Percentiles rank a stretch among this genome's conserved stretches.
Conservation (phyloP, 1,284 basidiomycete genomes). For the Phellinidium pouzarii region DNA sequence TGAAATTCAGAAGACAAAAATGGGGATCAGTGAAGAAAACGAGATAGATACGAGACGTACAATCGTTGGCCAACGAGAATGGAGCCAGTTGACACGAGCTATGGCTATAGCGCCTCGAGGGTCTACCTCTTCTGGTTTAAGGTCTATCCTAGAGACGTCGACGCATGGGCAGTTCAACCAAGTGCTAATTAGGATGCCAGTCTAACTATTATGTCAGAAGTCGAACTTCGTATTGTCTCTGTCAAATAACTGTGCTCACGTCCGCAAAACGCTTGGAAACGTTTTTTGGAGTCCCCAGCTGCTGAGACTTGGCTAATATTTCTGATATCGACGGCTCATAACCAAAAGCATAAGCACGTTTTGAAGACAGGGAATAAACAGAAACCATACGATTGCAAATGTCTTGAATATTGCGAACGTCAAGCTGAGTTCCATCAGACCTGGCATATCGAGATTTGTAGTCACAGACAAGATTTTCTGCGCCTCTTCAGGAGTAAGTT, state of each 20-base stretch:
- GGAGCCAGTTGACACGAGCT: constrained; percentile 41
- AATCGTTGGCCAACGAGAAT: constrained; percentile 31
- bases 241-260: constrained; percentile 25
- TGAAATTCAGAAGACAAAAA: constrained; percentile 13
- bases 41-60: neutral
- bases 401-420: constrained; percentile 45
- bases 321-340: constrained; percentile 38
- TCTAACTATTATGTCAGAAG: constrained; percentile 25
- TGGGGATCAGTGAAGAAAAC: constrained; percentile 25
- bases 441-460: constrained; percentile 37
- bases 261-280: constrained; percentile 39
- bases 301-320: constrained; percentile 33
- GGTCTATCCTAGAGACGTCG: constrained; percentile 1
- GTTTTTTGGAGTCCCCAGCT: constrained; percentile 30
- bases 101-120: constrained; percentile 39
- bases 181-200: constrained; percentile 32
- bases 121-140: constrained; percentile 23
- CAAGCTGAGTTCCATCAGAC: constrained; percentile 31
- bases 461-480: constrained; percentile 34
- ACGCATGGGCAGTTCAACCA: constrained; percentile 17
- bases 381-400: constrained; percentile 37
- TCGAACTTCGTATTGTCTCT: constrained; percentile 6
- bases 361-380: neutral
- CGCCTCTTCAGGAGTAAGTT: constrained; percentile 37
- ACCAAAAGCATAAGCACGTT: neutral